Evolutionary conservation across 2,329 filamentous ascomycete genomes (phyloP).

Genomic region (Eurotiales sp.): DNA sequence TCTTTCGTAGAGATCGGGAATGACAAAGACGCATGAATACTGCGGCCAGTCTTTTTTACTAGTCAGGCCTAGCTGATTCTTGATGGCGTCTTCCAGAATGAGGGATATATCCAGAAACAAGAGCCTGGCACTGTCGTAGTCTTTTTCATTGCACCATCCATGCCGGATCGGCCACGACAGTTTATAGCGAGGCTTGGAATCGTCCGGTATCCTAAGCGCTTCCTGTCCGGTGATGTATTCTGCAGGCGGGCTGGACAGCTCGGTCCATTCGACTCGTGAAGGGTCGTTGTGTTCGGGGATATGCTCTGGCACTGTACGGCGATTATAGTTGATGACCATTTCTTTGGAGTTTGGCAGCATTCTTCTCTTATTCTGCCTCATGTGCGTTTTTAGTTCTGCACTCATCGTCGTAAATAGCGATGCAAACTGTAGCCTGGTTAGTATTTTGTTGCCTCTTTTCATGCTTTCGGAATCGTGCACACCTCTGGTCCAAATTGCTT

Average conservation of each 20-base stretch:
- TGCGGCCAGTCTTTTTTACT: slow-evolving; percentile 78
- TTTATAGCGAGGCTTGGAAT: slow-evolving; percentile 84
- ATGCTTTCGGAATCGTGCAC: slow-evolving; percentile 35
- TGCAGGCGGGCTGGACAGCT: slow-evolving; percentile 64
- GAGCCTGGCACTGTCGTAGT: slow-evolving; percentile 75
- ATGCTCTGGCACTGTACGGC: slow-evolving; percentile 73
- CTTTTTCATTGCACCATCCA: slow-evolving; percentile 85
- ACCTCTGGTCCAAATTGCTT: slow-evolving; percentile 84
- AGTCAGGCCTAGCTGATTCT: slow-evolving; percentile 74
- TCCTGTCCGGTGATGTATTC: slow-evolving; percentile 77
- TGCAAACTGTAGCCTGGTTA: slow-evolving; percentile 45
- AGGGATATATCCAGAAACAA: slow-evolving; percentile 83
- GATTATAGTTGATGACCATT: slow-evolving; percentile 90
- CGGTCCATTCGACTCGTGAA: slow-evolving; percentile 91
- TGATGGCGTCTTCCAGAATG: slow-evolving; percentile 81
- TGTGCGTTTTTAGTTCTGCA: slow-evolving; percentile 80
- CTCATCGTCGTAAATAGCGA: slow-evolving; percentile 74
- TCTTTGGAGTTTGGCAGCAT: slow-evolving; percentile 98
- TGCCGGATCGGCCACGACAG: slow-evolving; percentile 86
- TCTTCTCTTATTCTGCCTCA: slow-evolving; percentile 90
- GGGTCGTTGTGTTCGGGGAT: slow-evolving; percentile 96
- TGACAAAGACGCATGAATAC: slow-evolving; percentile 95
- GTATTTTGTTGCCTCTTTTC: neutral
- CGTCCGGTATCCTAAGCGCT: slow-evolving; percentile 82
- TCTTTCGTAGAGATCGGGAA: slow-evolving; percentile 95